A percentile compares a stretch with the other conserved stretches of the same genome.
phyloP scores from a whole-genome alignment of 2,329 filamentous ascomycete genomes.

The Xylariales sp. region DNA sequence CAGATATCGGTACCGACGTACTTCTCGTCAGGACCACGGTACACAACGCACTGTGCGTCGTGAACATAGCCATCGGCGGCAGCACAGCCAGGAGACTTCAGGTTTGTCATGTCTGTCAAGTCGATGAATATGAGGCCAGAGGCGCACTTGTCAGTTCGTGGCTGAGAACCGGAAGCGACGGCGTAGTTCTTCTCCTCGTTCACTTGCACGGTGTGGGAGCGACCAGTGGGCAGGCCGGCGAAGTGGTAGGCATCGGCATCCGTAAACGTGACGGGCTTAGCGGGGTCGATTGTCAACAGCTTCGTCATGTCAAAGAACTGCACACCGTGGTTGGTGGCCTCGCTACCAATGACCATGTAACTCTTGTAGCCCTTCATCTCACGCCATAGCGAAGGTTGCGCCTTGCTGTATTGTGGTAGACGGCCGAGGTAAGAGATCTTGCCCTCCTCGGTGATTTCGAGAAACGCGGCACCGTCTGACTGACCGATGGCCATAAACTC shows the following conservation, averaged over 20 bases:
- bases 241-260: slow-evolving; percentile 57
- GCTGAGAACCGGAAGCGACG: slow-evolving; percentile 56
- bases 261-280: slow-evolving; percentile 57
- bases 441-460: slow-evolving; percentile 62
- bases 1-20: slow-evolving; percentile 63
- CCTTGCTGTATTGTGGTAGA: slow-evolving; percentile 59
- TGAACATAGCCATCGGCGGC: slow-evolving; percentile 69
- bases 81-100: slow-evolving; percentile 65
- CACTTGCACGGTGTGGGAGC: slow-evolving; percentile 60
- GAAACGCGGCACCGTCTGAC: slow-evolving; percentile 65
- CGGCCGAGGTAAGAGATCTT: slow-evolving; percentile 65
- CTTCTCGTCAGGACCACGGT: slow-evolving; percentile 60
- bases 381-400: slow-evolving; percentile 61
- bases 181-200: slow-evolving; percentile 60
- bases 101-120: slow-evolving; percentile 64
- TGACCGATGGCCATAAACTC: slow-evolving; percentile 67
- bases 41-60: slow-evolving; percentile 69
- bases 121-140: slow-evolving; percentile 70
- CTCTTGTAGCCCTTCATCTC: slow-evolving; percentile 60
- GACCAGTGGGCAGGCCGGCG: slow-evolving; percentile 56
- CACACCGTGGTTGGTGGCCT: slow-evolving; percentile 64
- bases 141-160: slow-evolving; percentile 58
- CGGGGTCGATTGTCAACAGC: slow-evolving; percentile 60
- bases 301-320: slow-evolving; percentile 73
- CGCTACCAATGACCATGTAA: slow-evolving; percentile 55